A percentile compares a stretch with the other conserved stretches of the same genome.
Conservation (phyloP, 2,329 filamentous ascomycete species). For the Trichoderma harzianum region DNA sequence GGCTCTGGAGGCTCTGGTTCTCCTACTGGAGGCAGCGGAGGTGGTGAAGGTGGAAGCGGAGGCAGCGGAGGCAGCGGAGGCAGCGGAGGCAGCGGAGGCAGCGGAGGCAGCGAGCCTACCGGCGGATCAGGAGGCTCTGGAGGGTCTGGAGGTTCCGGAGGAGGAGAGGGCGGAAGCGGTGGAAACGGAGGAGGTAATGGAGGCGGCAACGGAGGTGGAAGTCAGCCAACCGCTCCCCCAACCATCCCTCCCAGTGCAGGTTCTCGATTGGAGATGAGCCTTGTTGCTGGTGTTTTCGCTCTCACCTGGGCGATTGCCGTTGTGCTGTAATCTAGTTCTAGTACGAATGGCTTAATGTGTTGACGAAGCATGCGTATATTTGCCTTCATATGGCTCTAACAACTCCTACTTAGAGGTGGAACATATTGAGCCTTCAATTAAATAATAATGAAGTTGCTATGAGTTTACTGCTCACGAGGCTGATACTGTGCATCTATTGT, state of each 20-base stretch:
- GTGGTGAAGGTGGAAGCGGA: neutral
- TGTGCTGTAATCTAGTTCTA: constrained; percentile 21
- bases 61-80: neutral
- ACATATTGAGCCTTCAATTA: neutral
- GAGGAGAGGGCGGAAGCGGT: constrained; percentile 4
- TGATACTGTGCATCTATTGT: neutral
- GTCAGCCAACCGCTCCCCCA: constrained; percentile 12
- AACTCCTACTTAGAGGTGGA: neutral
- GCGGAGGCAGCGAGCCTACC: neutral
- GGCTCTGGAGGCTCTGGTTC: neutral
- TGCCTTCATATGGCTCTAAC: neutral
- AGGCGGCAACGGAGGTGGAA: constrained; percentile 14
- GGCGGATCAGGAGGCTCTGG: constrained; percentile 9
- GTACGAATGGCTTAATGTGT: neutral
- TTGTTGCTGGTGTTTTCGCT: constrained; percentile 26
- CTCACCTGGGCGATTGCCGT: constrained; percentile 25
- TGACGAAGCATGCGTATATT: neutral
- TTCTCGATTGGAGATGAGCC: constrained; percentile 25
- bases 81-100: neutral
- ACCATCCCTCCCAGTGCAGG: constrained; percentile 19
- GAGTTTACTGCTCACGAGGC: neutral
- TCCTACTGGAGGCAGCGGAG: neutral
- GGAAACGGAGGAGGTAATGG: constrained; percentile 10
- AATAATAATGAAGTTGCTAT: neutral
- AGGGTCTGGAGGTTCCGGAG: neutral